phyloP scores from a whole-genome alignment of 257 asterid species.

The Nicotiana tomentosiformis region DNA sequence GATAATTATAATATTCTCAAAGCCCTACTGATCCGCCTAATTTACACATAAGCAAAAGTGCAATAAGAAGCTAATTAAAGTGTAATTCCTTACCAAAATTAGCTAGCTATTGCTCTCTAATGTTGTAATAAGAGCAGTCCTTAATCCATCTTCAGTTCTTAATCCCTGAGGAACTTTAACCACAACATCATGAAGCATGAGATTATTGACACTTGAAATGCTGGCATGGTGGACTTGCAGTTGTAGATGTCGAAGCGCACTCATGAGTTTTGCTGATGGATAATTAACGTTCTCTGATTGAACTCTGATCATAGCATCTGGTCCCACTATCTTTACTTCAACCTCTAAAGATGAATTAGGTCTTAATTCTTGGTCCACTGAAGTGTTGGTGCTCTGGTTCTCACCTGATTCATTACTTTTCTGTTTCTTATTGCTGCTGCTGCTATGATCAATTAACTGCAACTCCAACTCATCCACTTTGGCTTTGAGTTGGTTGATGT shows the following conservation, averaged over 20 bases:
- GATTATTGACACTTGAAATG: constrained; percentile 52
- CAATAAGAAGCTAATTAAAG: background rate
- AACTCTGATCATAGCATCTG: constrained; percentile 68
- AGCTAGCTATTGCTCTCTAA: constrained; percentile 18
- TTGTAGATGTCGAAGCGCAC: constrained; percentile 49
- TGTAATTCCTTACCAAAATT: background rate
- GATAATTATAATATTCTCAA: background rate
- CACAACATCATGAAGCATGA: constrained; percentile 74
- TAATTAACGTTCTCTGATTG: constrained; percentile 43
- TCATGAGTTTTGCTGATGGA: constrained; percentile 62
- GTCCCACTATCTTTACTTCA: constrained; percentile 61
- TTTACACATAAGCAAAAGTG: background rate
- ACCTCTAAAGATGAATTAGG: constrained; percentile 20
- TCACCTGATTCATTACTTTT: constrained; percentile 31
- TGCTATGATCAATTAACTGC: constrained; percentile 5
- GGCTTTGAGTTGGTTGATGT: constrained; percentile 56
- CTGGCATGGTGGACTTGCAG: constrained; percentile 71
- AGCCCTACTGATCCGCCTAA: background rate
- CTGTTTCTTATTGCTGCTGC: background rate
- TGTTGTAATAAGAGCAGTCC: constrained; percentile 38
- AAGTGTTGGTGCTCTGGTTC: constrained; percentile 40
- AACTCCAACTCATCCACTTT: constrained; percentile 49
- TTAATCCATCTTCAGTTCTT: constrained; percentile 30
- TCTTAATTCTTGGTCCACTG: constrained; percentile 14
- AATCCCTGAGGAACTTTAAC: constrained; percentile 39